Conservation (phyloP, 495 filamentous ascomycete species). For the Extremus antarcticus region DNA sequence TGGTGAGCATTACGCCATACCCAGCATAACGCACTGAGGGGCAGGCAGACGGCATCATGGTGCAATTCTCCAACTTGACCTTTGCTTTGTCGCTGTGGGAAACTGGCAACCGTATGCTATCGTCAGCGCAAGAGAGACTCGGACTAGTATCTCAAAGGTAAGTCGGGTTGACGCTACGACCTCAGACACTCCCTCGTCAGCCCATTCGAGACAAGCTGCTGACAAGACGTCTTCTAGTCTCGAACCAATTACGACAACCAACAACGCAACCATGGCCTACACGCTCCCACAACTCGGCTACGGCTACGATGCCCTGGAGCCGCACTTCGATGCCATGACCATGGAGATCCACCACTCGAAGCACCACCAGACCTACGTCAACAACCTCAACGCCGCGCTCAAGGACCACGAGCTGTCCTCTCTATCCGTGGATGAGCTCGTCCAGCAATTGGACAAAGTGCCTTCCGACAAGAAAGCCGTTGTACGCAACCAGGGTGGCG, state of each 20-base stretch:
- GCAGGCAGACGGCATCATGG: slow-evolving; percentile 1
- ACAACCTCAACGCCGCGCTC: slow-evolving; percentile 29
- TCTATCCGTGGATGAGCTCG: slow-evolving; percentile 13
- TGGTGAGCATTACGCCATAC: no score
- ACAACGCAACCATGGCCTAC: slow-evolving; percentile 7
- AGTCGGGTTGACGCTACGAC: background rate
- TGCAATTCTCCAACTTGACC: slow-evolving; percentile 5
- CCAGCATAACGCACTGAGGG: no score
- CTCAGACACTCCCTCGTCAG: background rate
- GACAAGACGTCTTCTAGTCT: background rate
- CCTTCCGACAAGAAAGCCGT: slow-evolving; percentile 11
- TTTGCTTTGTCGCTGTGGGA: slow-evolving; percentile 3
- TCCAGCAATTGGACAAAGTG: slow-evolving; percentile 11
- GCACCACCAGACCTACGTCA: slow-evolving; percentile 36
- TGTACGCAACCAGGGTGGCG: slow-evolving; percentile 33
- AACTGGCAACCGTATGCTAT: background rate
- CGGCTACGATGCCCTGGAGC: slow-evolving; percentile 28
- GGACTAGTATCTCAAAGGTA: background rate
- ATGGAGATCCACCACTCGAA: slow-evolving; percentile 34
- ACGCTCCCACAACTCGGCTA: slow-evolving; percentile 9
- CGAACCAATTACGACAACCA: background rate
- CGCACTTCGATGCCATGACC: slow-evolving; percentile 32
- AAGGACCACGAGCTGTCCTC: slow-evolving; percentile 22
- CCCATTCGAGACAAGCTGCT: no score
- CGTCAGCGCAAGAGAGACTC: slow-evolving; percentile 2